Evolutionary conservation across 1,139 yeast genomes (phyloP), one percentile per base, ranked within the genome.

Genomic region (Yamadazyma dendronema): DNA sequence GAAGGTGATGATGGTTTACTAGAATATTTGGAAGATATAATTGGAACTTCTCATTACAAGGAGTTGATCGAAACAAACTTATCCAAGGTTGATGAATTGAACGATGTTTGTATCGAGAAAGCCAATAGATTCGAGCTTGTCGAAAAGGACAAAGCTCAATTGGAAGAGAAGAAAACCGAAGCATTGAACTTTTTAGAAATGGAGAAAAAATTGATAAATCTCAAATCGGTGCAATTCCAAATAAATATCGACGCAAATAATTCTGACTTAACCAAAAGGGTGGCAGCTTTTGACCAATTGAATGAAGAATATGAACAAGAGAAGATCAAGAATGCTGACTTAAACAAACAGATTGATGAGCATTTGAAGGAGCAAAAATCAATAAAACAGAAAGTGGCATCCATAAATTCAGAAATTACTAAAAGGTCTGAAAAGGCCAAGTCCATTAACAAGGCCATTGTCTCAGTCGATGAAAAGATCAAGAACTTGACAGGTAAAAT

Each of bases 1-100:
- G 96, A 89, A 39, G 81, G 80, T 48, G 98, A 92, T 50, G 98
- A 92, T 56, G 99, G 99, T 0, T 66, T 94, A 25, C 62, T 94
- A 33, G 99, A 94, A 54, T 94, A 92, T 57, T 65, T 94, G 43
- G 99, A 94, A 56, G 98, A 94, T 65, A 92, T 94, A 37, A 92
- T 94, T 40, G 99, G 98, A 3, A 94, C 99, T 0, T 73, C 97
- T 0, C 74, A 76, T 37, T 94, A 90, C 56, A 90, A 92, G 56
- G 69, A 72, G 33, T 64, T 81, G 33, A 89, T 94, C 41, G 96
- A 87, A 52, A 77, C 77, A 22, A 72, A 81, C 21, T 65, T 77
- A 33, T 54, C 65, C 3, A 70, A 78, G 47, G 77, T 87, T 9
- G 95, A 84, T 30, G 74, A 71, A 19, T 61, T 88, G 41, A 89